Percentiles rank a stretch among this genome's conserved stretches.
These are phyloP conservation scores for Mucor sp. DNA, from an alignment of 371 early-diverging fungal genomes.

Conservation along the genomic window DNA sequence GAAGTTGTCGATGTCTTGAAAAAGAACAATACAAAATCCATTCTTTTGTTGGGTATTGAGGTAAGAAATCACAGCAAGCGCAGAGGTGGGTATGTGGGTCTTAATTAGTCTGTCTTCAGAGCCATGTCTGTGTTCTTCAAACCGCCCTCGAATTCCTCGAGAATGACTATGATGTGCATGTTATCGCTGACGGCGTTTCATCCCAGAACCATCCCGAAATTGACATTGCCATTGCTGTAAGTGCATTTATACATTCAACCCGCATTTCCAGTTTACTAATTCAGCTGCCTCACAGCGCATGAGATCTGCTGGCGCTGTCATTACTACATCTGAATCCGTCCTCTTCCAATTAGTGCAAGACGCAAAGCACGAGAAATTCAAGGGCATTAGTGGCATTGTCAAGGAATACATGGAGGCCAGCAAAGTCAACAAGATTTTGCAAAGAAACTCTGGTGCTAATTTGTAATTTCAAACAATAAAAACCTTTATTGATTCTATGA, in stretches of 20 bases:
- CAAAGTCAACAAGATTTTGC: slow-evolving; percentile 65
- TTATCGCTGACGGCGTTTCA: slow-evolving; percentile 91
- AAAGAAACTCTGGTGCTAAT: slow-evolving; percentile 33
- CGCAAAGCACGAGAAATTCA: slow-evolving; percentile 80
- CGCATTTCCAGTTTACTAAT: neutral
- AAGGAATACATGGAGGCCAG: slow-evolving; percentile 76
- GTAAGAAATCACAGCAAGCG: slow-evolving; percentile 35
- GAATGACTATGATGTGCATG: slow-evolving; percentile 75
- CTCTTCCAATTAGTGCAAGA: slow-evolving; percentile 90
- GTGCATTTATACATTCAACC: slow-evolving; percentile 9
- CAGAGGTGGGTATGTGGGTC: neutral
- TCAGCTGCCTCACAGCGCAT: slow-evolving; percentile 53
- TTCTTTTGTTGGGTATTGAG: slow-evolving; percentile 93
- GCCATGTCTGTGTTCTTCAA: slow-evolving; percentile 94
- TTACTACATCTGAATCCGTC: slow-evolving; percentile 90
- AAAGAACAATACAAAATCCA: slow-evolving; percentile 61
- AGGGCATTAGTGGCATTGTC: slow-evolving; percentile 73
- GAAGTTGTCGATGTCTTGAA: slow-evolving; percentile 65
- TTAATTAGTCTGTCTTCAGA: slow-evolving; percentile 35
- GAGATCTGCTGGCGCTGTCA: slow-evolving; percentile 72
- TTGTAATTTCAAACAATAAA: slow-evolving; percentile 13
- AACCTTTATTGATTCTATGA: slow-evolving; percentile 26
- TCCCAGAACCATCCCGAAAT: slow-evolving; percentile 86
- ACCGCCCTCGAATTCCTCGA: slow-evolving; percentile 86
- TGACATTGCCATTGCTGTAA: slow-evolving; percentile 80